These are phyloP conservation scores for Mycena galopus DNA, from an alignment of 768 basidiomycete species.

Conservation along the genomic window DNA sequence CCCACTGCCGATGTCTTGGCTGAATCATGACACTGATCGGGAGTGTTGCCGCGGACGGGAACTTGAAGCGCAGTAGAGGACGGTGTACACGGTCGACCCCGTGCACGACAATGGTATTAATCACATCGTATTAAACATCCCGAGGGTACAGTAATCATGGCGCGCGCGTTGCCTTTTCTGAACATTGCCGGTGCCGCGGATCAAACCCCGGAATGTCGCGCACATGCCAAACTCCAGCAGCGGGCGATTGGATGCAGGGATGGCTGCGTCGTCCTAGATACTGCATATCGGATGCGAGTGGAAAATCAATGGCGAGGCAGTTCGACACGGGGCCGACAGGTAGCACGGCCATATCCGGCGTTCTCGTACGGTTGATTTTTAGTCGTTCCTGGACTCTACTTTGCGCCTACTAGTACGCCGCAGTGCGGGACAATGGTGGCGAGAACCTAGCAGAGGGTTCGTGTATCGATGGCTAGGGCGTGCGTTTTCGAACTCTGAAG, in stretches of 20 bases:
- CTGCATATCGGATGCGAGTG: background rate
- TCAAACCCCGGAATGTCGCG: background rate
- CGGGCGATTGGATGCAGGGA: background rate
- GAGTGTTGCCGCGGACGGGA: no score
- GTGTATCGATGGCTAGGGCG: background rate
- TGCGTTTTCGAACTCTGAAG: background rate
- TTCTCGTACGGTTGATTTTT: constrained; percentile 5
- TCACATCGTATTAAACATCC: no score
- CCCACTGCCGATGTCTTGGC: no score
- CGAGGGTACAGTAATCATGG: no score
- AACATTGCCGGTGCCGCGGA: constrained; percentile 14
- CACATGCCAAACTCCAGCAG: background rate
- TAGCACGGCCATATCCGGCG: background rate
- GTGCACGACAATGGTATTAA: no score
- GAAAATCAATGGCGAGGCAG: background rate
- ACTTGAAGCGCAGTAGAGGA: no score
- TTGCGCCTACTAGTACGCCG: no score
- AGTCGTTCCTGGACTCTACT: constrained; percentile 9
- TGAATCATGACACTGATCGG: no score
- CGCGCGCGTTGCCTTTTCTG: no score
- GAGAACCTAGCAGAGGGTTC: background rate
- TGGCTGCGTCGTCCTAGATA: background rate
- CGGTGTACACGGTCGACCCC: no score
- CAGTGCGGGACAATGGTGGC: background rate
- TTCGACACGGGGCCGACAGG: no score